Evolutionary conservation across 441 rosid genomes (phyloP).

Genomic region (Melastoma candidum): DNA sequence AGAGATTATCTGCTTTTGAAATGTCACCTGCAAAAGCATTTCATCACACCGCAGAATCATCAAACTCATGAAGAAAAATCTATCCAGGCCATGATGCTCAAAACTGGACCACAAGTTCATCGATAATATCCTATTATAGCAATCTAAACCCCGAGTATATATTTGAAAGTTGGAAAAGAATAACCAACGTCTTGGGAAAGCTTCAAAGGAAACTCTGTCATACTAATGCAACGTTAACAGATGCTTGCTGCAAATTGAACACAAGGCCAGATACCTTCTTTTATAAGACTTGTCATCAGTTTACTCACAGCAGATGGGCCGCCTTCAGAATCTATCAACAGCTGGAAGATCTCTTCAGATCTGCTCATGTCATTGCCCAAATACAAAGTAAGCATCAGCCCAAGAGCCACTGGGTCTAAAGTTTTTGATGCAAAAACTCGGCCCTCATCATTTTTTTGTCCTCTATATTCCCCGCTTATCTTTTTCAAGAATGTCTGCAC

Average conservation of each 20-base stretch:
- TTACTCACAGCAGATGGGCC: conserved; percentile 43
- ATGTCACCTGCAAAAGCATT: conserved; percentile 32
- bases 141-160: too few relatives aligned
- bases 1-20: conserved; percentile 35
- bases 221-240: too few relatives aligned
- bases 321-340: conserved; percentile 38
- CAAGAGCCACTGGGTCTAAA: conserved; percentile 44
- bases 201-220: too few relatives aligned
- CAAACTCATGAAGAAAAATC: too few relatives aligned
- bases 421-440: conserved; percentile 20
- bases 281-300: conserved; percentile 35
- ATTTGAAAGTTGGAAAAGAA: too few relatives aligned
- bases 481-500: conserved; percentile 41
- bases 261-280: conserved; percentile 33
- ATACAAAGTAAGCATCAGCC: conserved; percentile 44
- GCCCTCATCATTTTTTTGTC: conserved; percentile 19
- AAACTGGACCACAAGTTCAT: too few relatives aligned
- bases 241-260: too few relatives aligned
- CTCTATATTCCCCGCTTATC: conserved; percentile 21
- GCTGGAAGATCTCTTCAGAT: conserved; percentile 34
- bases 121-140: too few relatives aligned
- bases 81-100: too few relatives aligned
- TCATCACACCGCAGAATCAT: conserved; percentile 13
- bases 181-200: too few relatives aligned
- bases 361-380: conserved; percentile 25